These are phyloP conservation scores for Helichrysum umbraculigerum DNA, from an alignment of 129 eudicot genomes.

Conservation along the genomic window DNA sequence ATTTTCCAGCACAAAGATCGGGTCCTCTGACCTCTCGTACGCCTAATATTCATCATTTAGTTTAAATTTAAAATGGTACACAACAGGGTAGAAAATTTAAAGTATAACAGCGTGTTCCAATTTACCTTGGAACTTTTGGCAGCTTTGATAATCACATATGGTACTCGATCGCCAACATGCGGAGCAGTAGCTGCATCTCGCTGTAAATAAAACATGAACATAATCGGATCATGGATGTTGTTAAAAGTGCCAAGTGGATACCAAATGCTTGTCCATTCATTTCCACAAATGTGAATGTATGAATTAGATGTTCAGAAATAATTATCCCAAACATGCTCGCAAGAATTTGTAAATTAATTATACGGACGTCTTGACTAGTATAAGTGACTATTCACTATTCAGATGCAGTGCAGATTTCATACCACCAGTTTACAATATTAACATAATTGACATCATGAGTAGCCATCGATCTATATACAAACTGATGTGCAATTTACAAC, in stretches of 20 bases:
- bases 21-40: slow-evolving; percentile 95
- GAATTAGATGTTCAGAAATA: neutral
- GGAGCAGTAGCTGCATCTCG: slow-evolving; percentile 99
- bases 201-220: slow-evolving; percentile 39
- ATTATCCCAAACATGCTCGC: neutral
- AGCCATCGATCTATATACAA: neutral
- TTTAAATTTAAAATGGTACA: slow-evolving; percentile 11
- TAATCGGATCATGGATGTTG: neutral
- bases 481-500: slow-evolving; percentile 2
- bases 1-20: slow-evolving; percentile 88
- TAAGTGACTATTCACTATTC: neutral
- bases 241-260: neutral
- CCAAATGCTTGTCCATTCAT: neutral
- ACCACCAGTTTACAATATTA: slow-evolving; percentile 2
- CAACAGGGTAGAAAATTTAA: slow-evolving; percentile 10
- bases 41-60: slow-evolving; percentile 56
- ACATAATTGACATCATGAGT: neutral
- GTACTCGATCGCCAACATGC: slow-evolving; percentile 95
- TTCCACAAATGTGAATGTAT: neutral
- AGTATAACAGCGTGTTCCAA: neutral
- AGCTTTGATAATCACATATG: slow-evolving; percentile 91
- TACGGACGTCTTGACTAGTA: neutral
- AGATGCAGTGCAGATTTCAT: neutral
- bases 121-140: slow-evolving; percentile 97
- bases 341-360: neutral